phyloP scores from a whole-genome alignment of 352 stramenopile species.

The Phytophthora cryptogea region DNA sequence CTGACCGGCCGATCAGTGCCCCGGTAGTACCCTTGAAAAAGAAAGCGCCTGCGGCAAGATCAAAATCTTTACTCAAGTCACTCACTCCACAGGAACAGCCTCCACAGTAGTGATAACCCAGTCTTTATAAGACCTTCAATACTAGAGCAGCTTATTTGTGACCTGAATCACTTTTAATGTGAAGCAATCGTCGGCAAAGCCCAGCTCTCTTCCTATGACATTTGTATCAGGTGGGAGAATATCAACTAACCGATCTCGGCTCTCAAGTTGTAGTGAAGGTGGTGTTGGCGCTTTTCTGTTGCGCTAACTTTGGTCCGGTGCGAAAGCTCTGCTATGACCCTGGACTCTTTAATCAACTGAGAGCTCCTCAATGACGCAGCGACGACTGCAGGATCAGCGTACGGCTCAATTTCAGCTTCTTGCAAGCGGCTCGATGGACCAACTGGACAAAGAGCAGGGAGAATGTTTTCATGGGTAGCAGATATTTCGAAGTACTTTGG shows the following conservation, averaged over 20 bases:
- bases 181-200: slow-evolving; percentile 46
- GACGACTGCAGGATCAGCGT: slow-evolving; percentile 8
- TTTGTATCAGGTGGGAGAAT: slow-evolving; percentile 25
- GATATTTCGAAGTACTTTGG: no score
- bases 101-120: slow-evolving; percentile 8
- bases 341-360: slow-evolving; percentile 44
- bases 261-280: slow-evolving; percentile 41
- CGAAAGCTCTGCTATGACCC: slow-evolving; percentile 24
- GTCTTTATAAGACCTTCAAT: background rate
- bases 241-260: slow-evolving; percentile 39
- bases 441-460: slow-evolving; percentile 4
- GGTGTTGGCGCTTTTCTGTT: slow-evolving; percentile 42
- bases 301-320: slow-evolving; percentile 8
- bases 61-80: slow-evolving; percentile 25
- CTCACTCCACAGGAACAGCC: slow-evolving; percentile 12
- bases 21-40: slow-evolving; percentile 52
- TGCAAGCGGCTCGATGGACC: background rate
- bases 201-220: slow-evolving; percentile 39
- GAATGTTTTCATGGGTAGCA: background rate
- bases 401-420: slow-evolving; percentile 4
- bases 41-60: slow-evolving; percentile 26
- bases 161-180: slow-evolving; percentile 27
- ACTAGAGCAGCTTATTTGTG: background rate
- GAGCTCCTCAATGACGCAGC: slow-evolving; percentile 9
- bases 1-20: slow-evolving; percentile 58